Evolutionary conservation across 805 yeast species (phyloP).

Genomic region (Wickerhamomyces chaumierensis): DNA sequence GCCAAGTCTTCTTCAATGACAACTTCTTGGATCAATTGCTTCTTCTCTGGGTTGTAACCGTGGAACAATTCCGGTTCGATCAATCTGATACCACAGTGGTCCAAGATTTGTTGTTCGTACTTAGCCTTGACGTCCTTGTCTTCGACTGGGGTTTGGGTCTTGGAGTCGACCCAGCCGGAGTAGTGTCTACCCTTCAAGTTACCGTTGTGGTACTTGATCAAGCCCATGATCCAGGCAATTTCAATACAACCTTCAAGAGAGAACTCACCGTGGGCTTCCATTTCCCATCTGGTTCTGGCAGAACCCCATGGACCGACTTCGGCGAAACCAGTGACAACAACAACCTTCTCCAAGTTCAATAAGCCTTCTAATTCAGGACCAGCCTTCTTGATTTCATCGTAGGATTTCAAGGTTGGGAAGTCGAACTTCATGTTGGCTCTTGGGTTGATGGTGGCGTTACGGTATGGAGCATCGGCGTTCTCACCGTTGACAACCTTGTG

Average conservation of each 20-base stretch:
- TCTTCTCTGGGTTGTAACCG: conserved; percentile 92
- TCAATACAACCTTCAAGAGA: conserved; percentile 96
- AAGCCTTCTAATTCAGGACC: conserved; percentile 79
- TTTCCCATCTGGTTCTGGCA: conserved; percentile 98
- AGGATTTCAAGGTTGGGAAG: conserved; percentile 81
- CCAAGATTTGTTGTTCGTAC: conserved; percentile 81
- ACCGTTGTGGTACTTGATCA: conserved; percentile 92
- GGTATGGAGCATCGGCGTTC: conserved; percentile 75
- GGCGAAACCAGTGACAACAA: conserved; percentile 95
- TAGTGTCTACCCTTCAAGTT: conserved; percentile 80
- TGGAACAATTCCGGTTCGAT: conserved; percentile 91
- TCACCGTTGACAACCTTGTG: conserved; percentile 75
- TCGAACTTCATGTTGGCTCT: conserved; percentile 90
- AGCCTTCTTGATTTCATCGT: conserved; percentile 55
- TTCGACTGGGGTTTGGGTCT: conserved; percentile 85
- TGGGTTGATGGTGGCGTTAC: conserved; percentile 72
- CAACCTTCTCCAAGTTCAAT: conserved; percentile 81
- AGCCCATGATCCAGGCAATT: conserved; percentile 99
- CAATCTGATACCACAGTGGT: conserved; percentile 93
- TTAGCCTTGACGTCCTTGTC: conserved; percentile 88
- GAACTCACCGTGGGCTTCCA: conserved; percentile 92
- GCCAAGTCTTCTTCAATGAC: conserved; percentile 94
- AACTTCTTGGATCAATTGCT: conserved; percentile 89
- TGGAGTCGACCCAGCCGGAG: conserved; percentile 96
- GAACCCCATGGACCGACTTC: conserved; percentile 99